These are phyloP conservation scores for Chlamydomonas asymmetrica DNA, from an alignment of 139 green algal species.

Conservation along the genomic window DNA sequence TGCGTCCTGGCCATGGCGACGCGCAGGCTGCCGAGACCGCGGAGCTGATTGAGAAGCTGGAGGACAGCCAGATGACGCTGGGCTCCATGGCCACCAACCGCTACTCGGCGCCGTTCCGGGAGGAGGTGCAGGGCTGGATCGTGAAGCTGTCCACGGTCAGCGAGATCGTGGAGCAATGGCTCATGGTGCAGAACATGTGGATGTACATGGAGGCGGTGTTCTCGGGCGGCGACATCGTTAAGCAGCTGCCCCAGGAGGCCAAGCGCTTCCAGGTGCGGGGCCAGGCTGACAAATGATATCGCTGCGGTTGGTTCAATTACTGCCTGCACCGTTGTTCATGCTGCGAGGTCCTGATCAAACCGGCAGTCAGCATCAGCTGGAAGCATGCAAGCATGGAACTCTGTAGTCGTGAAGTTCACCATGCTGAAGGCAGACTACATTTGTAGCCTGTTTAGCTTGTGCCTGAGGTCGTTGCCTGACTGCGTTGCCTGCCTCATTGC, in stretches of 20 bases:
- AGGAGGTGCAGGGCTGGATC: constrained; percentile 80
- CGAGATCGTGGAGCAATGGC: constrained; percentile 94
- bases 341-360: too few species aligned
- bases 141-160: constrained; percentile 85
- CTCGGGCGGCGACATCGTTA: constrained; percentile 91
- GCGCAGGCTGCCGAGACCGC: constrained; percentile 80
- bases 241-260: constrained; percentile 92
- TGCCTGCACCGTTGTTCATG: too few species aligned
- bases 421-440: too few species aligned
- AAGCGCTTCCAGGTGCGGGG: constrained; percentile 97
- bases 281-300: too few species aligned
- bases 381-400: too few species aligned
- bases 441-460: too few species aligned
- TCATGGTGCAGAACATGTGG: constrained; percentile 93
- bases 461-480: too few species aligned
- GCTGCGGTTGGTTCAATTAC: too few species aligned
- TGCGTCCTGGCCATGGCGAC: too few species aligned
- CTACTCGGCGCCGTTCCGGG: constrained; percentile 82
- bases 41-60: constrained; percentile 93
- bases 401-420: too few species aligned
- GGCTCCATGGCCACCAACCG: constrained; percentile 91
- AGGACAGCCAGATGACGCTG: constrained; percentile 94
- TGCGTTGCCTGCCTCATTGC: too few species aligned
- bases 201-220: constrained; percentile 98
- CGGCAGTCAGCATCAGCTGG: too few species aligned